Evolutionary conservation across 2,329 filamentous ascomycete species (phyloP).

Genomic region (Penicillium rolfsii): DNA sequence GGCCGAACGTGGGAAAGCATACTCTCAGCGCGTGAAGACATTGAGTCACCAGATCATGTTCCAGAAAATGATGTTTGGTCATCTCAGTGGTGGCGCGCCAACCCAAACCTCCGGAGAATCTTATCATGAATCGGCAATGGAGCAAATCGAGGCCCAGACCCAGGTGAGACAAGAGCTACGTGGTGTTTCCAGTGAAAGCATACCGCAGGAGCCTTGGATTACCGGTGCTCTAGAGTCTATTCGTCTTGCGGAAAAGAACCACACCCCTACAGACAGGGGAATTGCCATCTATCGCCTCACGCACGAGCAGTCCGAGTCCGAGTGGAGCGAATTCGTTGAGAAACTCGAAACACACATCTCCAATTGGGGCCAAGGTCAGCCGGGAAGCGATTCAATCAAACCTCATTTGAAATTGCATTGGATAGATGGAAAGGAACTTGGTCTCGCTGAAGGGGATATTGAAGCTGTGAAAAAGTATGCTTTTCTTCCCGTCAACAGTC

Average conservation of each 20-base stretch:
- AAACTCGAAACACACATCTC: slow-evolving; percentile 23
- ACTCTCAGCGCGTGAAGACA: background rate
- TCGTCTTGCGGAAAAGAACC: background rate
- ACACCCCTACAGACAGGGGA: background rate
- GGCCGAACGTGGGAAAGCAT: background rate
- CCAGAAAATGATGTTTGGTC: background rate
- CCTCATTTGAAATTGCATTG: slow-evolving; percentile 23
- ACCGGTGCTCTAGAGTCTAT: background rate
- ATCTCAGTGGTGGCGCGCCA: background rate
- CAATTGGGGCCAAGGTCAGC: slow-evolving; percentile 21
- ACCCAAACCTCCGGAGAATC: background rate
- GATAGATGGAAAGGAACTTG: slow-evolving; percentile 26
- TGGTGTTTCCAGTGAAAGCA: background rate
- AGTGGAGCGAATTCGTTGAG: slow-evolving; percentile 18
- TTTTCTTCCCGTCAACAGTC: background rate
- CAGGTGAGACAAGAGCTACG: background rate
- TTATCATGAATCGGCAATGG: background rate
- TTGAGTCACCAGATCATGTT: background rate
- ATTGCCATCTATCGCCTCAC: slow-evolving; percentile 22
- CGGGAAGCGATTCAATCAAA: slow-evolving; percentile 21
- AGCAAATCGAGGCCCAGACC: background rate
- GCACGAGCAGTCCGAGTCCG: slow-evolving; percentile 15
- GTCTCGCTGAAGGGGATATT: slow-evolving; percentile 7
- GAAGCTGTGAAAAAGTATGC: slow-evolving; percentile 9
- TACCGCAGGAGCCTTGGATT: background rate